A percentile compares a stretch with the other conserved stretches of the same genome.
phyloP scores from a whole-genome alignment of 805 yeast species.

The Nakazawaea anatomiae region DNA sequence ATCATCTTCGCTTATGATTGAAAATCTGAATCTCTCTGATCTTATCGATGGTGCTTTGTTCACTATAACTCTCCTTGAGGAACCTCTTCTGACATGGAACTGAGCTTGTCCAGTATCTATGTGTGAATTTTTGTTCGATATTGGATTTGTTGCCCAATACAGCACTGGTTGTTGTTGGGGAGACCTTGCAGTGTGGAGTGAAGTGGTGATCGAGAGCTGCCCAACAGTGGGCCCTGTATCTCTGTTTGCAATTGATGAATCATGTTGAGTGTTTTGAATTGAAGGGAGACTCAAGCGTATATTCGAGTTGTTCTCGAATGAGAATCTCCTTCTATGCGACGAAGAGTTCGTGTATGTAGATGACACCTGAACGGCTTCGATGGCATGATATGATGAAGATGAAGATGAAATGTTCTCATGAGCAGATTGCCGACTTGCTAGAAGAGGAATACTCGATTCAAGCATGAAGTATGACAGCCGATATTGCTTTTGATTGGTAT shows the following conservation, averaged over 20 bases:
- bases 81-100: neutral
- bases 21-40: constrained; percentile 4
- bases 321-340: neutral
- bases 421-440: neutral
- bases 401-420: neutral
- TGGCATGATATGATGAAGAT: neutral
- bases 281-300: neutral
- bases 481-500: too few species aligned
- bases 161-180: neutral
- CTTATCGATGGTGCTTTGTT: constrained; percentile 9
- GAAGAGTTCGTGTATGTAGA: neutral
- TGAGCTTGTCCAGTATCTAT: neutral
- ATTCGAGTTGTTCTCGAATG: neutral
- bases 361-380: neutral
- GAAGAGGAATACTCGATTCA: neutral
- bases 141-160: neutral
- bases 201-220: neutral
- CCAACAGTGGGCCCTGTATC: neutral
- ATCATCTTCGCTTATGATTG: constrained; percentile 4
- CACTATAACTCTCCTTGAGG: constrained; percentile 2
- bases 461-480: neutral
- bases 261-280: neutral
- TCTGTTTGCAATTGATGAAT: neutral
- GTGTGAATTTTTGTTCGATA: neutral
- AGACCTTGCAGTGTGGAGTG: neutral